Evolutionary conservation across 495 filamentous ascomycete species (phyloP).

Genomic region (Bacidia rubella): DNA sequence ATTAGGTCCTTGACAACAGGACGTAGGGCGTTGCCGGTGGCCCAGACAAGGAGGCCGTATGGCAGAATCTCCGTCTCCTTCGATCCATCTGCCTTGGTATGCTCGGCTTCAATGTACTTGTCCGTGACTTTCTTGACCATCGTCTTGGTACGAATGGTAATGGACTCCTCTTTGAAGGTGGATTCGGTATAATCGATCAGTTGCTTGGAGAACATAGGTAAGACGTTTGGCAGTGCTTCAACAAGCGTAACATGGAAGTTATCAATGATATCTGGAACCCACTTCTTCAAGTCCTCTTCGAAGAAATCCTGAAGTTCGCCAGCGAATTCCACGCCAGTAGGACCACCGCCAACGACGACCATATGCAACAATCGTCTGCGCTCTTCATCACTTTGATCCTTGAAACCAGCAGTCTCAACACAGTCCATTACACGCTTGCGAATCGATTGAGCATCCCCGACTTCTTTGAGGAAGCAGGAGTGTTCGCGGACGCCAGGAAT

Average conservation of each 20-base stretch:
- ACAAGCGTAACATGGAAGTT: conserved; percentile 95
- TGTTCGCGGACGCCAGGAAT: conserved; percentile 91
- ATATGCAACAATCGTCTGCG: conserved; percentile 91
- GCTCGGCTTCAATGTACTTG: conserved; percentile 86
- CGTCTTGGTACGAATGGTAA: conserved; percentile 93
- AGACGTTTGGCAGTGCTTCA: conserved; percentile 93
- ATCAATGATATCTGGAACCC: conserved; percentile 86
- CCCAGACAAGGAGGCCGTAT: conserved; percentile 95
- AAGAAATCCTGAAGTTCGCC: conserved; percentile 98
- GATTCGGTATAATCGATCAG: conserved; percentile 98
- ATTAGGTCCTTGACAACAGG: conserved; percentile 82
- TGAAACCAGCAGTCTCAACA: conserved; percentile 95
- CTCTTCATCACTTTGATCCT: conserved; percentile 85
- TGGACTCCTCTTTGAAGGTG: conserved; percentile 97
- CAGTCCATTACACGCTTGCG: conserved; percentile 99
- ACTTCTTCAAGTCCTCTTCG: conserved; percentile 92
- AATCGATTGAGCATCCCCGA: conserved; percentile 85
- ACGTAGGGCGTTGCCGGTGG: conserved; percentile 90
- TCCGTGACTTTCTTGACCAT: conserved; percentile 97
- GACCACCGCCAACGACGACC: conserved; percentile 97
- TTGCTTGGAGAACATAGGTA: conserved; percentile 98
- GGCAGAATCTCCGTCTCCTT: conserved; percentile 72
- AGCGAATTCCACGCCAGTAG: conserved; percentile 96
- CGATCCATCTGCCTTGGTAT: conserved; percentile 69
- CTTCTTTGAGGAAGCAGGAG: conserved; percentile 97